phyloP scores from a whole-genome alignment of 2,329 filamentous ascomycete genomes.

The Fusarium newnesense region DNA sequence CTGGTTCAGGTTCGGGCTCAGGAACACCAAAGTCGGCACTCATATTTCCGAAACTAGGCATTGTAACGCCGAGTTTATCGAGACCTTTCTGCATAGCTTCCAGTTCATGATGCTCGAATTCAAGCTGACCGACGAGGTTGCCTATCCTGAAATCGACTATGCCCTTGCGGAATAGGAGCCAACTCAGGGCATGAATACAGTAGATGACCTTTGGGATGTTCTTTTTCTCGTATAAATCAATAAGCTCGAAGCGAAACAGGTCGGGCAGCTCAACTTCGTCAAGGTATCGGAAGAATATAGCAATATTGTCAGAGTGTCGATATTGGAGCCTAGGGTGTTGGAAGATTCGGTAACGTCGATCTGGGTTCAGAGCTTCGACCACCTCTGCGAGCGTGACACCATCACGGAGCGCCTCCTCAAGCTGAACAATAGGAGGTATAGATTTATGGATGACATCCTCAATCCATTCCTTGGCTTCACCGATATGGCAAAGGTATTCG shows the following conservation, averaged over 20 bases:
- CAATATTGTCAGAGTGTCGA: conserved; percentile 97
- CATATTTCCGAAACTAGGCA: conserved; percentile 99
- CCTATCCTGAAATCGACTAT: conserved; percentile 96
- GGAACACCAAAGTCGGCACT: conserved; percentile 88
- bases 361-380: conserved; percentile 86
- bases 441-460: conserved; percentile 86
- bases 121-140: conserved; percentile 93
- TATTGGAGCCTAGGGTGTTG: conserved; percentile 86
- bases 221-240: conserved; percentile 99
- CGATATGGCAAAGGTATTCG: conserved; percentile 98
- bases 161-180: conserved; percentile 95
- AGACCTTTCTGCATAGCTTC: conserved; percentile 97
- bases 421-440: conserved; percentile 90
- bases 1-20: conserved; percentile 79
- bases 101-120: conserved; percentile 97
- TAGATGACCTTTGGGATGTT: conserved; percentile 99
- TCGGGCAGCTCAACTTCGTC: conserved; percentile 93
- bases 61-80: conserved; percentile 92
- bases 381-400: conserved; percentile 95
- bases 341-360: conserved; percentile 83
- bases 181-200: conserved; percentile 96
- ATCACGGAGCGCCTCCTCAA: conserved; percentile 92
- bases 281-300: conserved; percentile 92
- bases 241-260: conserved; percentile 94
- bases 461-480: conserved; percentile 99